phyloP scores from a whole-genome alignment of 2,329 filamentous ascomycete species.

The Mycosphaerella arachidis region DNA sequence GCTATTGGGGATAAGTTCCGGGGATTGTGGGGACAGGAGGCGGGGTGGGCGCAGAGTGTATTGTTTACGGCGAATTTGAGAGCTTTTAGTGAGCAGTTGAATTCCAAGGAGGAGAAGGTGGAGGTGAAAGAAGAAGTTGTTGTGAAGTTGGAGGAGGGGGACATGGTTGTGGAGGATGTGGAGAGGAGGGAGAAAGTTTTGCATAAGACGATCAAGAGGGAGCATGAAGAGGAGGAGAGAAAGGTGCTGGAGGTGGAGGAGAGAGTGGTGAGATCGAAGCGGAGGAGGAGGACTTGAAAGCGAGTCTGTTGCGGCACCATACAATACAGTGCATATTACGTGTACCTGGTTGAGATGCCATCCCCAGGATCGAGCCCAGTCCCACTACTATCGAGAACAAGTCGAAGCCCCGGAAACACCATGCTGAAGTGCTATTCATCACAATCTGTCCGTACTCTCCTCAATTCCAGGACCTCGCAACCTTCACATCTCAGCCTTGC shows the following conservation, averaged over 20 bases:
- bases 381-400: neutral
- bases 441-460: neutral
- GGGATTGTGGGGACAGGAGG: conserved; percentile 82
- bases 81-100: conserved; percentile 69
- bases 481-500: neutral
- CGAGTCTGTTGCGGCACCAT: too few relatives aligned
- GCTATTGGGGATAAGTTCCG: conserved; percentile 88
- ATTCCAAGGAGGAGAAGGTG: conserved; percentile 40
- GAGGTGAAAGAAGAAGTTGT: conserved; percentile 36
- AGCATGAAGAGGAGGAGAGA: conserved; percentile 36
- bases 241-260: conserved; percentile 38
- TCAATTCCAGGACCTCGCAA: neutral
- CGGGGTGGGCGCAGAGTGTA: conserved; percentile 96
- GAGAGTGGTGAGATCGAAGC: conserved; percentile 35
- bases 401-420: neutral
- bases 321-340: neutral
- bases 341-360: neutral
- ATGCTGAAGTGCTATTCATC: neutral
- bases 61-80: conserved; percentile 90
- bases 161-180: conserved; percentile 30
- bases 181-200: conserved; percentile 31
- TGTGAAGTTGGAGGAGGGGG: conserved; percentile 31
- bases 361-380: neutral
- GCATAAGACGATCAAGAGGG: conserved; percentile 40
- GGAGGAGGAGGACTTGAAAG: conserved; percentile 33